Conservation (phyloP, 768 basidiomycete species). For the Mycena galericulata region DNA sequence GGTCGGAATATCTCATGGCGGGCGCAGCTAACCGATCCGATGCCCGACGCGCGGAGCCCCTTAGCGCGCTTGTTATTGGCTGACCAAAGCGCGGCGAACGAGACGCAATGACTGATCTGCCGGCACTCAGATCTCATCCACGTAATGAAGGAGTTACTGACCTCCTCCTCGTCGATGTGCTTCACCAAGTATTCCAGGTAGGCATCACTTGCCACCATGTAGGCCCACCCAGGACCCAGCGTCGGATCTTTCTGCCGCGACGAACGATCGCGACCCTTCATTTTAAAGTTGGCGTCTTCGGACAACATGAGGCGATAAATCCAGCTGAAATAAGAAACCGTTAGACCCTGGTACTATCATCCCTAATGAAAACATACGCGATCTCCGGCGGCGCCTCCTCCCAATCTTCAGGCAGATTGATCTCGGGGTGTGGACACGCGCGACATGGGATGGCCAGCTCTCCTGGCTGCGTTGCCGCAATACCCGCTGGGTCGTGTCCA, state of each 20-base stretch:
- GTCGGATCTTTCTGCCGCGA: conserved; percentile 2
- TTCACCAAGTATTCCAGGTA: background rate
- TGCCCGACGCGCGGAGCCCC: conserved; percentile 37
- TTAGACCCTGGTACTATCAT: too few relatives aligned
- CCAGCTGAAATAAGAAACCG: background rate
- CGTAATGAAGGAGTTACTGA: background rate
- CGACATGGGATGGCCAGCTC: conserved; percentile 21
- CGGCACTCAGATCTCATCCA: too few relatives aligned
- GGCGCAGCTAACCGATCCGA: conserved; percentile 33
- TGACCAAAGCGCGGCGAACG: conserved; percentile 15
- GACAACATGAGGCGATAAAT: conserved; percentile 26
- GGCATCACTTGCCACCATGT: background rate
- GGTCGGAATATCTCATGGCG: conserved; percentile 30
- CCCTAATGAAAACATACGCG: conserved; percentile 6
- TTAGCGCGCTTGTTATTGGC: conserved; percentile 30
- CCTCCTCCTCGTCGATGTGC: background rate
- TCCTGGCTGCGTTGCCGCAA: conserved; percentile 11
- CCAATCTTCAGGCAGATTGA: conserved; percentile 14
- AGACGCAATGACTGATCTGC: conserved; percentile 30
- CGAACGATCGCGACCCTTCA: background rate
- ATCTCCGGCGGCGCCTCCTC: conserved; percentile 4
- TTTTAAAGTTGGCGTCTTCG: conserved; percentile 3
- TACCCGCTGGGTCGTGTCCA: background rate
- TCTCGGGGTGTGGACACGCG: conserved; percentile 29
- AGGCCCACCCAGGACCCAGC: background rate